Conservation (phyloP, 306 rosid genomes). For the Mimosa bimucronata region DNA sequence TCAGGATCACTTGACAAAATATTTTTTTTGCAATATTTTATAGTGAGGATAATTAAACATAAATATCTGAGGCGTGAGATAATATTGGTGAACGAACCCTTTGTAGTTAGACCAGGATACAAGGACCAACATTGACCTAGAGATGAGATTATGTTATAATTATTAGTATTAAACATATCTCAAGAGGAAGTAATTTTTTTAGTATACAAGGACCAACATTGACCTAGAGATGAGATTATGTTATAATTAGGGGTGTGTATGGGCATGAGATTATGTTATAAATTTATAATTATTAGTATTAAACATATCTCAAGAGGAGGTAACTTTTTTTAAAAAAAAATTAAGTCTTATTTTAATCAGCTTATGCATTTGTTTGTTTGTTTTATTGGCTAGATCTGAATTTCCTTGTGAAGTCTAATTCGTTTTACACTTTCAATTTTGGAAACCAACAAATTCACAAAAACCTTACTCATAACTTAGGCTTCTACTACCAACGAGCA, state of each 20-base stretch:
- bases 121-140: background rate
- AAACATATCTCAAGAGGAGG: background rate
- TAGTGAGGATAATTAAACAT: background rate
- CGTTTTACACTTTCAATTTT: background rate
- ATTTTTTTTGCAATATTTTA: background rate
- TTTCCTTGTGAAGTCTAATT: background rate
- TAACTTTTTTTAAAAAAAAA: background rate
- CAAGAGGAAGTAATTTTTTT: too few relatives aligned
- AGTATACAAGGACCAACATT: background rate
- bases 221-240: background rate
- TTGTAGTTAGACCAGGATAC: background rate
- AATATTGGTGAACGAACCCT: background rate
- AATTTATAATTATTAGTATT: background rate
- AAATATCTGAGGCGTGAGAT: background rate
- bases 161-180: background rate
- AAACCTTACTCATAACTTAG: background rate
- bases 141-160: background rate
- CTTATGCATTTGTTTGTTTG: too few relatives aligned
- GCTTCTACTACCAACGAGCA: background rate
- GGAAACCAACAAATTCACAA: background rate
- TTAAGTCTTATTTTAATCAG: background rate
- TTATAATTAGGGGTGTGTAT: too few relatives aligned
- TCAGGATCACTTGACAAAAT: background rate
- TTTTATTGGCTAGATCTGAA: background rate
- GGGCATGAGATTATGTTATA: background rate